A percentile compares a stretch with the other conserved stretches of the same genome.
These are phyloP conservation scores for Aureobasidium lini DNA, from an alignment of 2,329 filamentous ascomycete genomes.

Conservation along the genomic window DNA sequence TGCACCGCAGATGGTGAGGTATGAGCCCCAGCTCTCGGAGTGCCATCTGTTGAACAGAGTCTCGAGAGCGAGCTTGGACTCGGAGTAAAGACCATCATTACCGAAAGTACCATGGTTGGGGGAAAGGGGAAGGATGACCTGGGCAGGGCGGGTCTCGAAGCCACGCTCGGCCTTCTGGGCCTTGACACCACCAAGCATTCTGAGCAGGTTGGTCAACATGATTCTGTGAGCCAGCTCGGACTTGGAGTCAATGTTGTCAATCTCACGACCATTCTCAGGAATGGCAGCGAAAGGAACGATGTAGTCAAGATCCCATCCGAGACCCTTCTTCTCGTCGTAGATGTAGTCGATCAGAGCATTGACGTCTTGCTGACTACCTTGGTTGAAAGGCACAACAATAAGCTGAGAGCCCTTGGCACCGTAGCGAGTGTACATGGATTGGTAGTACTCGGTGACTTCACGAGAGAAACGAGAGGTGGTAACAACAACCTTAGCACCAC, in stretches of 20 bases:
- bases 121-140: slow-evolving; percentile 91
- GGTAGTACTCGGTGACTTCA: slow-evolving; percentile 98
- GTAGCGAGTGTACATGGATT: slow-evolving; percentile 93
- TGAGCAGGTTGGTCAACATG: slow-evolving; percentile 95
- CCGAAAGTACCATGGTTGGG: slow-evolving; percentile 98
- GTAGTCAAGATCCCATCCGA: slow-evolving; percentile 96
- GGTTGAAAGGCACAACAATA: slow-evolving; percentile 97
- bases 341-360: slow-evolving; percentile 93
- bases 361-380: slow-evolving; percentile 96
- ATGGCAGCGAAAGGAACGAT: slow-evolving; percentile 96
- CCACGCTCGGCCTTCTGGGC: slow-evolving; percentile 77
- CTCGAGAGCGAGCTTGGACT: slow-evolving; percentile 94
- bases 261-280: slow-evolving; percentile 94
- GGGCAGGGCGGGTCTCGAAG: slow-evolving; percentile 90
- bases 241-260: slow-evolving; percentile 92
- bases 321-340: slow-evolving; percentile 89
- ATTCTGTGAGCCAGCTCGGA: slow-evolving; percentile 97
- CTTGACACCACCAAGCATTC: slow-evolving; percentile 86
- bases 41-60: slow-evolving; percentile 98
- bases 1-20: slow-evolving; percentile 95
- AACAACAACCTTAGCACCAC: slow-evolving; percentile 92
- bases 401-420: slow-evolving; percentile 92
- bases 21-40: slow-evolving; percentile 94
- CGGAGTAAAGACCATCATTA: slow-evolving; percentile 94
- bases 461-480: slow-evolving; percentile 95